These are phyloP conservation scores for Taphrina wiesneri DNA, from an alignment of 1,139 yeast genomes.

Conservation along the genomic window DNA sequence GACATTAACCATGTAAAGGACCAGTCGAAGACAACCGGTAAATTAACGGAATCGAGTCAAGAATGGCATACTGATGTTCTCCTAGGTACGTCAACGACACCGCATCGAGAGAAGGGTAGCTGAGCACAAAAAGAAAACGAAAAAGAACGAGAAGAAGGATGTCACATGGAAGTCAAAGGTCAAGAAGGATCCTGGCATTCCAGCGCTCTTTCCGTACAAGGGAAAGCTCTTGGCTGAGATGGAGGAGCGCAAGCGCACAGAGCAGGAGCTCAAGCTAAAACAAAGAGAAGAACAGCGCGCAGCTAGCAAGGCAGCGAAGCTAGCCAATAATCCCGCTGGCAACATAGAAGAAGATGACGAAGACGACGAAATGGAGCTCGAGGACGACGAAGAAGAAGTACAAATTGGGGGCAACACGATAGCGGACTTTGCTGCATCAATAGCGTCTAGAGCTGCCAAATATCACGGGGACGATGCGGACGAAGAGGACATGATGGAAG, in stretches of 20 bases:
- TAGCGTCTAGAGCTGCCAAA: conserved; percentile 74
- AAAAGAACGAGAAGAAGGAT: conserved; percentile 79
- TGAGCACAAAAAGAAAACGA: conserved; percentile 84
- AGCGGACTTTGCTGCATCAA: conserved; percentile 74
- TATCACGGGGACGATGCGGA: conserved; percentile 50
- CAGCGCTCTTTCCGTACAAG: conserved; percentile 91
- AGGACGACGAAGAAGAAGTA: conserved; percentile 51
- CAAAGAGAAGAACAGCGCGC: conserved; percentile 51
- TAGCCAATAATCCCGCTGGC: conserved; percentile 43
- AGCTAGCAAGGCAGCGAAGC: conserved; percentile 49
- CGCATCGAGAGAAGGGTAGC: conserved; percentile 95
- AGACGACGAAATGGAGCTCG: conserved; percentile 21
- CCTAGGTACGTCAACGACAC: conserved; percentile 78
- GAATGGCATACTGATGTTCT: neutral
- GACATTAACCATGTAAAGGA: neutral
- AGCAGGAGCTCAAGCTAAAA: conserved; percentile 60
- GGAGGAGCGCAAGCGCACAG: conserved; percentile 67
- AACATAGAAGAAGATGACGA: conserved; percentile 38
- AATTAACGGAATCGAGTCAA: neutral
- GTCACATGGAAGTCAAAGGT: conserved; percentile 86
- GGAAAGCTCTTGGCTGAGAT: conserved; percentile 77
- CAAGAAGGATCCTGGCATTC: conserved; percentile 85
- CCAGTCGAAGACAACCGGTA: conserved; percentile 23
- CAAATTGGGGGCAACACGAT: conserved; percentile 47
- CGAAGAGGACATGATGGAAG: conserved; percentile 46